phyloP scores from a whole-genome alignment of 352 stramenopile species.

The Phytopythium vexans region DNA sequence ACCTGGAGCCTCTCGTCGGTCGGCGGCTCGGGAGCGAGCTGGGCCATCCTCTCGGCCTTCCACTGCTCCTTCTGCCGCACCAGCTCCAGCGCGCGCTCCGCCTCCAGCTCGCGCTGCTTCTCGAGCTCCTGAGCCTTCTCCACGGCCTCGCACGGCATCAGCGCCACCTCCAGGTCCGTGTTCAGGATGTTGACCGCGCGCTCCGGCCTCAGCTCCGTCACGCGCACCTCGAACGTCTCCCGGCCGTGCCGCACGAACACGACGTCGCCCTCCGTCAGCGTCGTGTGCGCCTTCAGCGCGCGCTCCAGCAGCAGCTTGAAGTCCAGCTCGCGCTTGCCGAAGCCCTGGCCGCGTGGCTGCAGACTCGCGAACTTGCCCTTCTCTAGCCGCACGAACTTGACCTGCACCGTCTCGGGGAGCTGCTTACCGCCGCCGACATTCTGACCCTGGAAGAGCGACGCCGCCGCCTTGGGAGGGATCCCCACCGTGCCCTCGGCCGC shows the following conservation, averaged over 20 bases:
- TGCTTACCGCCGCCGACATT: not conserved
- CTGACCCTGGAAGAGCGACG: slow-evolving; percentile 45
- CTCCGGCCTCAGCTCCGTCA: slow-evolving; percentile 58
- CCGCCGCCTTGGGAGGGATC: slow-evolving; percentile 72
- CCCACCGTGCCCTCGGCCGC: slow-evolving; percentile 74
- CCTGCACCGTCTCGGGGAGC: slow-evolving; percentile 37
- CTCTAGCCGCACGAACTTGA: slow-evolving; percentile 73
- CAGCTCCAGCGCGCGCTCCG: slow-evolving; percentile 15
- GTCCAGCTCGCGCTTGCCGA: slow-evolving; percentile 75
- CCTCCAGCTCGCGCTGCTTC: slow-evolving; percentile 33
- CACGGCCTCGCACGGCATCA: slow-evolving; percentile 66
- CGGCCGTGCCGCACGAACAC: slow-evolving; percentile 73
- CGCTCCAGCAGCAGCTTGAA: slow-evolving; percentile 79
- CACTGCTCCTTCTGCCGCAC: slow-evolving; percentile 35
- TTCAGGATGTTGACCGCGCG: slow-evolving; percentile 68
- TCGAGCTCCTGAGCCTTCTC: slow-evolving; percentile 30
- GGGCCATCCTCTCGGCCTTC: slow-evolving; percentile 31
- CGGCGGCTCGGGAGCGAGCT: slow-evolving; percentile 34
- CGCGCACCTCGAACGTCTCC: slow-evolving; percentile 72
- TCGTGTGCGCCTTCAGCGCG: slow-evolving; percentile 71
- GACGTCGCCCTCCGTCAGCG: slow-evolving; percentile 68
- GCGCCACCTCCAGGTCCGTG: slow-evolving; percentile 78
- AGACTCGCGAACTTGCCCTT: slow-evolving; percentile 67
- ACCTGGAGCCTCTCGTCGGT: slow-evolving; percentile 34
- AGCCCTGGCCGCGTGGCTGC: slow-evolving; percentile 63